Percentiles rank a stretch among this genome's conserved stretches.
phyloP scores from a whole-genome alignment of 805 yeast species.

The Ogataea glucozyma region DNA sequence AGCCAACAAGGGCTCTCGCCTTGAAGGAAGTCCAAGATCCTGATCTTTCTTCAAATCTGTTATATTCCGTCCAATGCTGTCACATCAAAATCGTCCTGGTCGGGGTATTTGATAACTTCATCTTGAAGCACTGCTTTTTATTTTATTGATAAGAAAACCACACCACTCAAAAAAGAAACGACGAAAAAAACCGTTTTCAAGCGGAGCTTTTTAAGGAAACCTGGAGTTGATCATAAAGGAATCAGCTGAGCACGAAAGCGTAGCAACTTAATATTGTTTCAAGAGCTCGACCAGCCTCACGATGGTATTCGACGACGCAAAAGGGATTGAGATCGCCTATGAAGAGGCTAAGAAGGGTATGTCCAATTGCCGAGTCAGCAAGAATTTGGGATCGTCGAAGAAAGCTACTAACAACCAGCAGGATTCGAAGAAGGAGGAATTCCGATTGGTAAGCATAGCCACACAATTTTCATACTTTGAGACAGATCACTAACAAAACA shows the following conservation, averaged over 20 bases:
- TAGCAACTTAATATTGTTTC: too few species aligned
- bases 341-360: slow-evolving; percentile 67
- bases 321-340: slow-evolving; percentile 68
- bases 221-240: background rate
- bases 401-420: slow-evolving; percentile 23
- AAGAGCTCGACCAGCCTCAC: too few species aligned
- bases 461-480: background rate
- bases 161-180: background rate
- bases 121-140: too few species aligned
- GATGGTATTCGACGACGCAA: slow-evolving; percentile 60
- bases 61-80: too few species aligned
- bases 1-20: too few species aligned
- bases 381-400: background rate
- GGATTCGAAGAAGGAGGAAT: slow-evolving; percentile 86
- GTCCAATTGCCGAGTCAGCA: slow-evolving; percentile 26
- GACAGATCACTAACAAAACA: slow-evolving; percentile 2
- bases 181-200: slow-evolving; percentile 1
- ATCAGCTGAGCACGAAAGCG: background rate
- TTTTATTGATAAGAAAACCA: background rate
- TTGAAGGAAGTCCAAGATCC: too few species aligned
- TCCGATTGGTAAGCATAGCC: slow-evolving; percentile 56
- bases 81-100: too few species aligned
- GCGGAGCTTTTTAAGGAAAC: background rate
- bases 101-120: too few species aligned
- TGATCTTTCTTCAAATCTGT: too few species aligned